Evolutionary conservation across 768 basidiomycete genomes (phyloP).

Genomic region (Agaricus blazei): DNA sequence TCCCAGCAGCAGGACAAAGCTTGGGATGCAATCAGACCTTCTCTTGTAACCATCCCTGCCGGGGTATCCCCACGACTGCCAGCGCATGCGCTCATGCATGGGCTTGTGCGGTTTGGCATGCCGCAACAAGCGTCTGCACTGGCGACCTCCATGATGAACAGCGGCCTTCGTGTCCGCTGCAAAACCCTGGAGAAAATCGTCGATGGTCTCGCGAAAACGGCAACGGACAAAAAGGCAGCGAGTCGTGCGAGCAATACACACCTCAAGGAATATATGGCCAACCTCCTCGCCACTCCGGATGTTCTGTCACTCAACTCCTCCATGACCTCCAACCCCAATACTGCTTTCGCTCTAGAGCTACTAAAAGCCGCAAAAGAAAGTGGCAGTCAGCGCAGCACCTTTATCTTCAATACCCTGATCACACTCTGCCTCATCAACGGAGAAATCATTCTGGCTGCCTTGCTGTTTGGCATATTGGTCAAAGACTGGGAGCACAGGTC

Average conservation of each 20-base stretch:
- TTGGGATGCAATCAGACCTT: slow-evolving; percentile 5
- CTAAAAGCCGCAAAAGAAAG: slow-evolving; percentile 48
- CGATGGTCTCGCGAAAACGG: slow-evolving; percentile 16
- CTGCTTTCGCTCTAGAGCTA: slow-evolving; percentile 49
- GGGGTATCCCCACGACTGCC: slow-evolving; percentile 54
- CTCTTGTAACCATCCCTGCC: slow-evolving; percentile 33
- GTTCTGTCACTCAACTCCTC: slow-evolving; percentile 26
- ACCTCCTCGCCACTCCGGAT: slow-evolving; percentile 9
- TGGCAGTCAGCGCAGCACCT: slow-evolving; percentile 49
- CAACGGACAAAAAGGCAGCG: slow-evolving; percentile 12
- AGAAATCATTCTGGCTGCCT: slow-evolving; percentile 71
- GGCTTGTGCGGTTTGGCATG: slow-evolving; percentile 49
- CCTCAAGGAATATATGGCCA: slow-evolving; percentile 14
- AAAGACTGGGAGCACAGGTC: slow-evolving; percentile 50
- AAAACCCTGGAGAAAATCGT: slow-evolving; percentile 47
- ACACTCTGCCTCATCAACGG: slow-evolving; percentile 68
- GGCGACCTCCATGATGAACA: slow-evolving; percentile 46
- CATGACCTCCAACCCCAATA: slow-evolving; percentile 32
- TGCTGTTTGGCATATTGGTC: slow-evolving; percentile 61
- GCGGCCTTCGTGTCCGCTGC: slow-evolving; percentile 44
- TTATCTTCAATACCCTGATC: slow-evolving; percentile 58
- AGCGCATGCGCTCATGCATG: slow-evolving; percentile 61
- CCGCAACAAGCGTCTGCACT: slow-evolving; percentile 42
- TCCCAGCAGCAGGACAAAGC: slow-evolving; percentile 7
- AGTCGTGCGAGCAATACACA: slow-evolving; percentile 12